phyloP scores from a whole-genome alignment of 2,329 filamentous ascomycete species.

The Curvularia sp. region DNA sequence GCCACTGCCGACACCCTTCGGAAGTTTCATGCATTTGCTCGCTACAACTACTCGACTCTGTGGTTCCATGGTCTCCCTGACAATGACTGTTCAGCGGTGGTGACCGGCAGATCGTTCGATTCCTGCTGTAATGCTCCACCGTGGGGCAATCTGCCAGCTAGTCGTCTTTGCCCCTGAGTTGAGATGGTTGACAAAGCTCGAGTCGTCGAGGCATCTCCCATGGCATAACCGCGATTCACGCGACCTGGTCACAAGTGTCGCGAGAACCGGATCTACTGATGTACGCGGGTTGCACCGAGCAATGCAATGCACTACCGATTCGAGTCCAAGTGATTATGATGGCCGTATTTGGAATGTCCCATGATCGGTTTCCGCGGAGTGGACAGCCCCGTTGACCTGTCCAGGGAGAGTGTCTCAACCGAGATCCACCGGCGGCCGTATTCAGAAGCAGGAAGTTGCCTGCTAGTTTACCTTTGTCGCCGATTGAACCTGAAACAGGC shows the following conservation, averaged over 20 bases:
- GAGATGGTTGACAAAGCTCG: background rate
- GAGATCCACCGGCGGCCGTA: constrained; percentile 13
- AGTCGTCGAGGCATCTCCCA: background rate
- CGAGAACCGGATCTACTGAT: constrained; percentile 14
- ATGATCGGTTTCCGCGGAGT: constrained; percentile 22
- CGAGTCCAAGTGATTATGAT: constrained; percentile 6
- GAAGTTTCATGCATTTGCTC: constrained; percentile 6
- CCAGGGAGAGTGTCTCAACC: constrained; percentile 12
- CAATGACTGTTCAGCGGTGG: constrained; percentile 6
- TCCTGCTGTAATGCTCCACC: constrained; percentile 6
- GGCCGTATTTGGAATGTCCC: constrained; percentile 20
- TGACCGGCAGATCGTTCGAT: constrained; percentile 3
- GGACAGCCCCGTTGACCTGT: constrained; percentile 21
- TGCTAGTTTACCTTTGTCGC: constrained; percentile 9
- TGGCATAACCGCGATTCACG: background rate
- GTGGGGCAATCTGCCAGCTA: background rate
- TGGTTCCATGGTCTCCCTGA: constrained; percentile 7
- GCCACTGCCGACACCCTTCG: constrained; percentile 5
- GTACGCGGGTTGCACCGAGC: constrained; percentile 5
- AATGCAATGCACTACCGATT: constrained; percentile 3
- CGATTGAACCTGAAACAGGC: constrained; percentile 10
- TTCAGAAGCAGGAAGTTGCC: constrained; percentile 16
- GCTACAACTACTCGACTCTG: constrained; percentile 1
- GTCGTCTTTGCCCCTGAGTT: constrained; percentile 1
- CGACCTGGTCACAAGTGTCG: constrained; percentile 4